These are phyloP conservation scores for Kickxella alabastrina DNA, from an alignment of 192 early-diverging fungal species.

Conservation along the genomic window DNA sequence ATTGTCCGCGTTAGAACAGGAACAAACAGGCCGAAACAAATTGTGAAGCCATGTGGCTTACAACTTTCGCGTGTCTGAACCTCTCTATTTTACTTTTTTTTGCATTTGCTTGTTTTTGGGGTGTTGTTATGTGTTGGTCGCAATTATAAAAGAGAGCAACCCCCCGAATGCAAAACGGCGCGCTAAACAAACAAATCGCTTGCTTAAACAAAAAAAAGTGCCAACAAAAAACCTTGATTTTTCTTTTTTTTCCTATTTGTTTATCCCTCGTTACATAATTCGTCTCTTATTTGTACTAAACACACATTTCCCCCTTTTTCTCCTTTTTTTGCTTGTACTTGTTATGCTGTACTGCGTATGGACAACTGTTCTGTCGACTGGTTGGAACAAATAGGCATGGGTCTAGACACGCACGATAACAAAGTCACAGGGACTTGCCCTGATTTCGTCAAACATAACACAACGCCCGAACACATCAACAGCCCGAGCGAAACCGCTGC, in stretches of 20 bases:
- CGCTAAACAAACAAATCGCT: not conserved
- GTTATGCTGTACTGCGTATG: conserved; percentile 17
- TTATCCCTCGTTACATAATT: not conserved
- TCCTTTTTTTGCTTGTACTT: no score
- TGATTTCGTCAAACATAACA: conserved; percentile 6
- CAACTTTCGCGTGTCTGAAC: no score
- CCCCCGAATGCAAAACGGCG: no score
- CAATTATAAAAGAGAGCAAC: no score
- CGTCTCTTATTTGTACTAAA: not conserved
- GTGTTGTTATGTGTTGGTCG: no score
- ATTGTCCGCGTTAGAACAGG: no score
- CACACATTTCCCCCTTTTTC: not conserved
- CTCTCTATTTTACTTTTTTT: no score
- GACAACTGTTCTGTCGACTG: conserved; percentile 15
- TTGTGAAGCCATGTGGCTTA: no score
- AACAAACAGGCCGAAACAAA: no score
- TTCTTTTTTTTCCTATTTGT: conserved; percentile 4
- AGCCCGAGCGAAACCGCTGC: not conserved
- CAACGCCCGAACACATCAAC: conserved; percentile 1
- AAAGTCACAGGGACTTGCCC: not conserved
- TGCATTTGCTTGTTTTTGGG: no score
- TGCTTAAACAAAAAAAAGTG: not conserved
- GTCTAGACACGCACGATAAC: not conserved
- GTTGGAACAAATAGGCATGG: conserved; percentile 22
- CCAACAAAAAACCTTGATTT: not conserved